phyloP scores from a whole-genome alignment of 2,329 filamentous ascomycete species.

The Trichothecium sympodiale region DNA sequence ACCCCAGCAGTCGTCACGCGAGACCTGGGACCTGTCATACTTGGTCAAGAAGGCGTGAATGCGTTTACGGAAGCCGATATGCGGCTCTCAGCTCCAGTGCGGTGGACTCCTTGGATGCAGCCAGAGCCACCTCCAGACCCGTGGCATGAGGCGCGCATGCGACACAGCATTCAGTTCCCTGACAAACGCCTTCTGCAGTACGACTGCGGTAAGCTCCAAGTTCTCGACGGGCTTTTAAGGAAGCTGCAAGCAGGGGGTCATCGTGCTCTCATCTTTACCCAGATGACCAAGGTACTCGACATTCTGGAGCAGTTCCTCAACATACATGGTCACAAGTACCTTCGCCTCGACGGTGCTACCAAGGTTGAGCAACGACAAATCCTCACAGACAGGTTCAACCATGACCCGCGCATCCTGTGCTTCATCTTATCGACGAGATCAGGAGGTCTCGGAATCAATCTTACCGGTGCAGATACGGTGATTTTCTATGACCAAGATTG shows the following conservation, averaged over 20 bases:
- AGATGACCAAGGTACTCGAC: conserved; percentile 98
- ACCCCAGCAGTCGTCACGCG: conserved; percentile 80
- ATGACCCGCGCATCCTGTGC: conserved; percentile 79
- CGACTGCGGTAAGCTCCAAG: conserved; percentile 93
- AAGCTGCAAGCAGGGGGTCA: conserved; percentile 83
- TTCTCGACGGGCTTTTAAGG: conserved; percentile 74
- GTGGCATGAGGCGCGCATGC: conserved; percentile 89
- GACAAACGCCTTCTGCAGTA: conserved; percentile 95
- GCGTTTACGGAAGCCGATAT: conserved; percentile 47
- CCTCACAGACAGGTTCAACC: conserved; percentile 92
- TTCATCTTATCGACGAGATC: conserved; percentile 95
- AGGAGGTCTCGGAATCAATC: conserved; percentile 88
- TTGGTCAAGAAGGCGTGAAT: conserved; percentile 49
- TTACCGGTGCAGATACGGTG: conserved; percentile 92
- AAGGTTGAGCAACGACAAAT: conserved; percentile 94
- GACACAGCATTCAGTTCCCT: conserved; percentile 89
- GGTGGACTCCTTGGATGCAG: conserved; percentile 44
- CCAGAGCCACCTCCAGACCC: conserved; percentile 56
- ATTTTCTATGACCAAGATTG: conserved; percentile 99
- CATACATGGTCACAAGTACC: conserved; percentile 93
- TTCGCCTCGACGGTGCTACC: conserved; percentile 90
- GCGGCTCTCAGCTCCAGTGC: conserved; percentile 43
- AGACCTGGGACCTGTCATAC: conserved; percentile 57
- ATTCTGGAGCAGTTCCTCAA: conserved; percentile 97
- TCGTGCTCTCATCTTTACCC: conserved; percentile 93